Percentiles rank a stretch among this genome's conserved stretches.
These are phyloP conservation scores for Wickerhamomyces chaumierensis DNA, from an alignment of 805 yeast genomes.

Conservation along the genomic window DNA sequence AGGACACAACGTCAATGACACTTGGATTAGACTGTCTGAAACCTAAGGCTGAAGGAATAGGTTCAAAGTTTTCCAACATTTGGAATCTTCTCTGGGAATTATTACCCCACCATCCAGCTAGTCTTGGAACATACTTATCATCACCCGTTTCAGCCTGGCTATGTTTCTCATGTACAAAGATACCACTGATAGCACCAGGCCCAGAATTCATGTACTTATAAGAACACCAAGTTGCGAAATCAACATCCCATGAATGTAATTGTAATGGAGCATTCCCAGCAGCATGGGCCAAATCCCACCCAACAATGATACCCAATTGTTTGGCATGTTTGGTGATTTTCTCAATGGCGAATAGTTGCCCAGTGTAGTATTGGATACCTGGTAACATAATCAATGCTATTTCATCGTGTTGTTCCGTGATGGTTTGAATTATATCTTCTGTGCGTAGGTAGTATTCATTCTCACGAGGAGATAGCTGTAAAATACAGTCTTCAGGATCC, in stretches of 20 bases:
- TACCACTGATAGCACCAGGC: constrained; percentile 88
- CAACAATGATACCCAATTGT: constrained; percentile 42
- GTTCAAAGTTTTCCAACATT: constrained; percentile 71
- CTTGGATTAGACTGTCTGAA: constrained; percentile 87
- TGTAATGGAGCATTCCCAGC: constrained; percentile 73
- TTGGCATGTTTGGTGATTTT: constrained; percentile 60
- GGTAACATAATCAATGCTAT: constrained; percentile 71
- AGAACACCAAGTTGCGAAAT: constrained; percentile 92
- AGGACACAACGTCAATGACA: constrained; percentile 71
- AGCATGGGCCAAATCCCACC: constrained; percentile 96
- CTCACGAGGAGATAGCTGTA: constrained; percentile 51
- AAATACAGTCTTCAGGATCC: constrained; percentile 37
- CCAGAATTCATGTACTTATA: constrained; percentile 88
- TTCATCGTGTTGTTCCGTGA: constrained; percentile 45
- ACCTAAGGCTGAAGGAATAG: constrained; percentile 78
- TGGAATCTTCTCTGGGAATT: constrained; percentile 56
- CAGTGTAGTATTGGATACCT: constrained; percentile 88
- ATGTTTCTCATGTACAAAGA: constrained; percentile 54
- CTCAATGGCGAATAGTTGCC: constrained; percentile 72
- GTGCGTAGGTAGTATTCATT: constrained; percentile 50
- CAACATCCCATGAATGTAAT: constrained; percentile 83
- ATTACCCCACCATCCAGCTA: constrained; percentile 99
- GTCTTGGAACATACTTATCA: constrained; percentile 40
- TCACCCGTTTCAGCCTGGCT: constrained; percentile 14
- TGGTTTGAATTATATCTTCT: constrained; percentile 44